Evolutionary conservation across 1,284 basidiomycete genomes (phyloP).

Genomic region (Mrakiaceae sp.): DNA sequence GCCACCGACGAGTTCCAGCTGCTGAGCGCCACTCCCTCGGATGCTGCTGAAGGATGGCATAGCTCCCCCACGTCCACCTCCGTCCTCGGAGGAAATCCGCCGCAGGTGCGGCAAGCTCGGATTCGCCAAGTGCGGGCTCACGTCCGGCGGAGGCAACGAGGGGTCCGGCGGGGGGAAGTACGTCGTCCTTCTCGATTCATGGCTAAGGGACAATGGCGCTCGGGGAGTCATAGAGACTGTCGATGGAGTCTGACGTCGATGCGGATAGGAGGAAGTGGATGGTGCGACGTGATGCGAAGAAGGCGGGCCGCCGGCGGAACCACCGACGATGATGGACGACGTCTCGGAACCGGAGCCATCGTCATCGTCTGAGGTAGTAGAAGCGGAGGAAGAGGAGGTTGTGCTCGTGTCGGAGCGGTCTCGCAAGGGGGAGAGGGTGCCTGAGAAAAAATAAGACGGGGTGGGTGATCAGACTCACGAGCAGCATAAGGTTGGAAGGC

Average conservation of each 20-base stretch:
- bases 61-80: not conserved
- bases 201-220: not conserved
- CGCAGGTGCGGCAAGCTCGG: not conserved
- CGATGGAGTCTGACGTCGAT: not conserved
- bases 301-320: not conserved
- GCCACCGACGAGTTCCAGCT: not conserved
- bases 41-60: not conserved
- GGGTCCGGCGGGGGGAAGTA: slow-evolving; percentile 6
- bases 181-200: too few relatives aligned
- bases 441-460: too few relatives aligned
- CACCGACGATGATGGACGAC: not conserved
- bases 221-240: not conserved
- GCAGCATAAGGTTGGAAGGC: too few relatives aligned
- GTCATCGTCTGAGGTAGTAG: not conserved
- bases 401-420: too few relatives aligned
- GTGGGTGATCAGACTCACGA: too few relatives aligned
- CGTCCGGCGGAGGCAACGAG: slow-evolving; percentile 11
- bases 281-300: not conserved
- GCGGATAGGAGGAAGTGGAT: not conserved
- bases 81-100: slow-evolving; percentile 44
- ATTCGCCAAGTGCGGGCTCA: not conserved
- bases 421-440: too few relatives aligned
- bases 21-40: slow-evolving; percentile 1
- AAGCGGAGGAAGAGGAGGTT: slow-evolving; percentile 1
- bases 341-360: too few relatives aligned